Conservation (phyloP, 306 rosid genomes). For the Dicorynia guianensis region DNA sequence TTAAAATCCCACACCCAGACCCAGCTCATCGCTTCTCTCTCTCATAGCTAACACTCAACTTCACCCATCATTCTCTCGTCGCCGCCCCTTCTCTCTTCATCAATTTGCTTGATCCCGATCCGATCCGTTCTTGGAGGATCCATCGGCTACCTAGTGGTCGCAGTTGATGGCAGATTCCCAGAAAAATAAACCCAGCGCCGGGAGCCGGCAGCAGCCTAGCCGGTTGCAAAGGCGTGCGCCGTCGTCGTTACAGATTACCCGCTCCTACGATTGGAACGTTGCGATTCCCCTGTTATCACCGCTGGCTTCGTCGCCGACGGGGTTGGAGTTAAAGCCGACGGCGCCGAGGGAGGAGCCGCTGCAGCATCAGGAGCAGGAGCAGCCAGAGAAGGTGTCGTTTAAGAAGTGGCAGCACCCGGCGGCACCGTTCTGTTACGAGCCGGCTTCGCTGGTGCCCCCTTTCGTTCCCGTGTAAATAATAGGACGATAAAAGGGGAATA, state of each 20-base stretch:
- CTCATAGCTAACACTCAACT: not conserved
- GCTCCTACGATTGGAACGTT: conserved; percentile 71
- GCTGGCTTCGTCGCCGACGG: conserved; percentile 66
- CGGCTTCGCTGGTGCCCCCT: conserved; percentile 50
- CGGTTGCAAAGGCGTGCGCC: conserved; percentile 87
- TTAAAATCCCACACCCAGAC: conserved; percentile 30
- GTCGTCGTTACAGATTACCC: conserved; percentile 65
- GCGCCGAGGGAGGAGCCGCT: conserved; percentile 45
- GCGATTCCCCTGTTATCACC: conserved; percentile 92
- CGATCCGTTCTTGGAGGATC: not conserved
- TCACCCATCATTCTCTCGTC: no score
- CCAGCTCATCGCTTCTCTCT: not conserved
- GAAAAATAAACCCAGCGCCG: conserved; percentile 34
- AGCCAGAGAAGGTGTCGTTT: conserved; percentile 54
- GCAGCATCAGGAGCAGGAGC: conserved; percentile 9
- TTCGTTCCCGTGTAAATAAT: conserved; percentile 55
- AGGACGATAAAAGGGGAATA: not conserved
- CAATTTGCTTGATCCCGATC: not conserved
- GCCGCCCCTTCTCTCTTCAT: not conserved
- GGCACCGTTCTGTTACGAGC: conserved; percentile 74
- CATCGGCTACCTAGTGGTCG: not conserved
- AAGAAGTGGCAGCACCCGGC: conserved; percentile 98
- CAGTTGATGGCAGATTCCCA: conserved; percentile 63
- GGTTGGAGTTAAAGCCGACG: conserved; percentile 35
- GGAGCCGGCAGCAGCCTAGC: conserved; percentile 55